Conservation (phyloP, 2,329 filamentous ascomycete genomes). For the Hypomyces rosellus region DNA sequence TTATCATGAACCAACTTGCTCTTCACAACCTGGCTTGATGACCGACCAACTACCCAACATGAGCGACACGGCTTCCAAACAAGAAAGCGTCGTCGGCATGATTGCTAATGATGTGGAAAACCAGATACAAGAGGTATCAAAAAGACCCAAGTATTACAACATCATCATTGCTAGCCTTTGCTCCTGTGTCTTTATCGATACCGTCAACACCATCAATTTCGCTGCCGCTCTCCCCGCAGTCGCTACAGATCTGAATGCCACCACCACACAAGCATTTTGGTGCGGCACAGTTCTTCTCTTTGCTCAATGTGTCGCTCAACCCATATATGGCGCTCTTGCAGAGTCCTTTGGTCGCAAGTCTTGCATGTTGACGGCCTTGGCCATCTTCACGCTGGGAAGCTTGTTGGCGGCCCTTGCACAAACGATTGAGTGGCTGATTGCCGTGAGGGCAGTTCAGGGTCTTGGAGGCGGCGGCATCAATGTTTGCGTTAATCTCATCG, state of each 20-base stretch:
- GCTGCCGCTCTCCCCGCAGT: neutral
- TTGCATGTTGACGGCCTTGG: neutral
- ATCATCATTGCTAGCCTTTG: neutral
- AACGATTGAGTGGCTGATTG: neutral
- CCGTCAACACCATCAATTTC: neutral
- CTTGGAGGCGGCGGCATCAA: too few relatives aligned
- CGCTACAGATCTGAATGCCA: neutral
- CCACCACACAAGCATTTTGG: neutral
- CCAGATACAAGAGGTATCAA: too few relatives aligned
- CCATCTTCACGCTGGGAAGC: neutral
- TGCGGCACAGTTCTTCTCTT: neutral
- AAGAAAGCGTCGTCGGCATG: too few relatives aligned
- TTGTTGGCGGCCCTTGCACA: neutral
- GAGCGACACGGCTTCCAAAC: too few relatives aligned
- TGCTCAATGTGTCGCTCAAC: neutral
- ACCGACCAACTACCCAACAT: too few relatives aligned
- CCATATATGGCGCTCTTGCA: neutral
- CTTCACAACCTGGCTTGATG: too few relatives aligned
- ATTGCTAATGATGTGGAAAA: too few relatives aligned
- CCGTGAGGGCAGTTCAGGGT: neutral
- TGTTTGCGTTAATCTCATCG: too few relatives aligned
- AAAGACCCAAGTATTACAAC: too few relatives aligned
- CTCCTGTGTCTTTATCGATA: neutral
- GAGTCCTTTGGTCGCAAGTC: neutral
- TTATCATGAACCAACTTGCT: too few relatives aligned